Evolutionary conservation across 129 eudicot genomes (phyloP).

Genomic region (Scalesia atractyloides): DNA sequence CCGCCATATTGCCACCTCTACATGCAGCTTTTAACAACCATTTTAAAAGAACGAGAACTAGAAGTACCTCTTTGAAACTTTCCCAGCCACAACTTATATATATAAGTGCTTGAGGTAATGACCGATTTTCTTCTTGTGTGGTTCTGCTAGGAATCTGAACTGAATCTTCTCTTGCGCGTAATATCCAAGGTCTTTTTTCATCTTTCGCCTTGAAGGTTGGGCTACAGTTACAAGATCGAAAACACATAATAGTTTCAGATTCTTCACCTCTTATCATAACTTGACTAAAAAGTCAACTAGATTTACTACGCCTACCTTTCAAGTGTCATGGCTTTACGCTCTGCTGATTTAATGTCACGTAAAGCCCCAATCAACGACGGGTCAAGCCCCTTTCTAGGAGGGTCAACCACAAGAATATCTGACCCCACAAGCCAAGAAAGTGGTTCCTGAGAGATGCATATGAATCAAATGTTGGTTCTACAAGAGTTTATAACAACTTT

Average conservation of each 20-base stretch:
- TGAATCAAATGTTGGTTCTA: slow-evolving; percentile 6
- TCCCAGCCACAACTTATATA: slow-evolving; percentile 98
- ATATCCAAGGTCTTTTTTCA: slow-evolving; percentile 93
- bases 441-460: slow-evolving; percentile 67
- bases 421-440: slow-evolving; percentile 94
- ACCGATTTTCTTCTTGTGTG: slow-evolving; percentile 51
- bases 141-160: slow-evolving; percentile 51
- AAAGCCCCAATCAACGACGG: slow-evolving; percentile 63
- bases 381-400: slow-evolving; percentile 97
- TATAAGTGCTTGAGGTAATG: slow-evolving; percentile 80
- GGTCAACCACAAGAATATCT: slow-evolving; percentile 96
- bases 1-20: background rate
- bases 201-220: slow-evolving; percentile 51
- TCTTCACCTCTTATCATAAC: slow-evolving; percentile 16
- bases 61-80: slow-evolving; percentile 85
- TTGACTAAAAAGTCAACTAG: slow-evolving; percentile 5
- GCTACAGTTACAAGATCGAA: slow-evolving; percentile 38
- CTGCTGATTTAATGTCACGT: slow-evolving; percentile 48
- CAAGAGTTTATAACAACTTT: background rate
- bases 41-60: slow-evolving; percentile 12
- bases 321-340: slow-evolving; percentile 52
- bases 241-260: slow-evolving; percentile 20
- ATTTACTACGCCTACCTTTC: slow-evolving; percentile 46
- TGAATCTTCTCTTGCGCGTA: slow-evolving; percentile 86
- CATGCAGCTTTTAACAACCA: slow-evolving; percentile 13